Base-by-base conservation (phyloP, 129 eudicot genomes). In the Calendula officinalis region DNA sequence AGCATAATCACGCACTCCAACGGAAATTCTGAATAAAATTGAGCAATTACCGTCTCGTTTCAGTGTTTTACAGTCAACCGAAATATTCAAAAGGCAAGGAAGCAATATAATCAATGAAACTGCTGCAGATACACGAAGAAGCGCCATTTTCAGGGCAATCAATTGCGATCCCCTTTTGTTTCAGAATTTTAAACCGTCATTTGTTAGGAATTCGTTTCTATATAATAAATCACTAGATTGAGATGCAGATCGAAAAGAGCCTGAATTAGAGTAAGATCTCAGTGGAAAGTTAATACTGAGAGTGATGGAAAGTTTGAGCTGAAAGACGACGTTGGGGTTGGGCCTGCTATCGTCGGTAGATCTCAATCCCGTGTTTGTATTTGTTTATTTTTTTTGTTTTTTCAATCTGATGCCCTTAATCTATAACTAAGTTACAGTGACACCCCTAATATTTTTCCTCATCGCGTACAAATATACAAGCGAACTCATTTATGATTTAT, bases 1-100 rank as follows among this genome's bases (percentile, higher is more conserved):
- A 52, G 41, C 17, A 53, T 12, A 62, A 52, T 75, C 68, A 66
- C 57, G 32, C 3, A 46, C 13, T 50, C 9, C 7, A 22, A 59
- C 45, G 12, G 34, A 63, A 35, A 41, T 3, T 6, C 16, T 9
- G 6, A 5, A 40, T 22, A 3, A 56, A 43, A 64, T 32, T 38
- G 60, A 56, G 10, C 51, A 51, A 35, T 72, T 78, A 90, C 97
- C 95, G 69, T 90, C 97, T 77, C 97, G 62, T 75, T 90, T 90
- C 46, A 90, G 91, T 68, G 97, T 90, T 82, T 90, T 90, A 78
- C 78, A 78, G 38, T 72, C 71, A 50, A 77, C 97, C 64, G 38
- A 71, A 70, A 14, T 59, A 64, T 45, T 70, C 42, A 86, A 80
- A 47, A 81, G 66, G 47, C 79, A 68, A 7, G 73, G 54, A 3